phyloP scores from a whole-genome alignment of 371 early-diverging fungal genomes.

The Mortierella sp. region DNA sequence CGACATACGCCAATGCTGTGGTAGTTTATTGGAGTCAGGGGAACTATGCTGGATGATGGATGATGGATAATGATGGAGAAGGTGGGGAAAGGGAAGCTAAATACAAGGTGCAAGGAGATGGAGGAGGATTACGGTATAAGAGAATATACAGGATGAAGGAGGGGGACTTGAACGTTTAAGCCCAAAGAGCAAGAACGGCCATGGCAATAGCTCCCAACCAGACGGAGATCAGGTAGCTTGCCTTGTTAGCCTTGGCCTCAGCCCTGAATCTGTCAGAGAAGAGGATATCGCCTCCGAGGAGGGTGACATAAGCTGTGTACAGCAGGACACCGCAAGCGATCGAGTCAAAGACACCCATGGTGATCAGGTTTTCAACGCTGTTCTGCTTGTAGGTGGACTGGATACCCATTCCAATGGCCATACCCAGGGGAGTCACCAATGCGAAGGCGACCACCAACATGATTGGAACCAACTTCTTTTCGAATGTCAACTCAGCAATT shows the following conservation, averaged over 20 bases:
- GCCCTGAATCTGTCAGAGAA: slow-evolving; percentile 64
- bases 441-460: slow-evolving; percentile 58
- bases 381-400: slow-evolving; percentile 66
- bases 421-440: slow-evolving; percentile 80
- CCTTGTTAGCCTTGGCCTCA: slow-evolving; percentile 53
- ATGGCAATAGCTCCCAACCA: slow-evolving; percentile 78
- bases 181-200: slow-evolving; percentile 84
- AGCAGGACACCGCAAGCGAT: slow-evolving; percentile 83
- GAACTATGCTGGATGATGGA: too few species aligned
- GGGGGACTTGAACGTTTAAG: slow-evolving; percentile 52
- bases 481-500: slow-evolving; percentile 65
- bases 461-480: slow-evolving; percentile 47
- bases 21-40: too few species aligned
- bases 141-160: too few species aligned
- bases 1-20: too few species aligned
- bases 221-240: slow-evolving; percentile 62
- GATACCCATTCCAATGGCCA: slow-evolving; percentile 80
- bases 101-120: too few species aligned
- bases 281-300: slow-evolving; percentile 77
- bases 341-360: slow-evolving; percentile 81
- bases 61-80: too few species aligned
- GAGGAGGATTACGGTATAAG: too few species aligned
- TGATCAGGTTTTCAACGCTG: slow-evolving; percentile 65
- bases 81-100: too few species aligned
- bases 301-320: slow-evolving; percentile 80